A percentile compares a stretch with the other conserved stretches of the same genome.
These are phyloP conservation scores for Capsicum baccatum DNA, from an alignment of 257 asterid species.

Conservation along the genomic window DNA sequence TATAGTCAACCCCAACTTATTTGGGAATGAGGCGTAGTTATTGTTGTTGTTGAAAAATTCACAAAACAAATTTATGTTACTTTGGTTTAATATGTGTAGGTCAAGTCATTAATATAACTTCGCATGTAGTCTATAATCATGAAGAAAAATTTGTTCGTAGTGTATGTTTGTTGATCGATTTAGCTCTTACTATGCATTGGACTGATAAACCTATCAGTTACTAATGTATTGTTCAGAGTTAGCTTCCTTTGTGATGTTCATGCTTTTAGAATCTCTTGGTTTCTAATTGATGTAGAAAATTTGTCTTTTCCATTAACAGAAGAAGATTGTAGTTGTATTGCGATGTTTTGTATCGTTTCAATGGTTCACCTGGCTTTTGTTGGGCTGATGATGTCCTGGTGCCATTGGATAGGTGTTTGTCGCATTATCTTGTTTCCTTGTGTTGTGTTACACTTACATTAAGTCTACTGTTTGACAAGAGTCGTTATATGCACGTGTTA, in stretches of 20 bases:
- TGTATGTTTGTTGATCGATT: background rate
- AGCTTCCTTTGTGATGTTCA: background rate
- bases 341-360: background rate
- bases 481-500: background rate
- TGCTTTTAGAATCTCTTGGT: background rate
- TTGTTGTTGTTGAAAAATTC: no score
- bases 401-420: background rate
- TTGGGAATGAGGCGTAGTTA: no score
- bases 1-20: no score
- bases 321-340: background rate
- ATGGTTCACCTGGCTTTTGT: background rate
- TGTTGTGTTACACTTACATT: background rate
- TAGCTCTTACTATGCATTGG: conserved; percentile 6
- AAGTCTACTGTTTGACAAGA: background rate
- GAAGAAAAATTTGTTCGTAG: no score
- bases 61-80: no score
- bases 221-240: background rate
- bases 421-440: background rate
- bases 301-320: conserved; percentile 4
- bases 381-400: background rate
- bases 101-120: background rate
- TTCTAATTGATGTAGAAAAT: background rate
- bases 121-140: background rate
- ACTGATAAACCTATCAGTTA: background rate
- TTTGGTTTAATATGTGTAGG: background rate